Conservation (phyloP, 345 rosid species). For the Salix udensis region DNA sequence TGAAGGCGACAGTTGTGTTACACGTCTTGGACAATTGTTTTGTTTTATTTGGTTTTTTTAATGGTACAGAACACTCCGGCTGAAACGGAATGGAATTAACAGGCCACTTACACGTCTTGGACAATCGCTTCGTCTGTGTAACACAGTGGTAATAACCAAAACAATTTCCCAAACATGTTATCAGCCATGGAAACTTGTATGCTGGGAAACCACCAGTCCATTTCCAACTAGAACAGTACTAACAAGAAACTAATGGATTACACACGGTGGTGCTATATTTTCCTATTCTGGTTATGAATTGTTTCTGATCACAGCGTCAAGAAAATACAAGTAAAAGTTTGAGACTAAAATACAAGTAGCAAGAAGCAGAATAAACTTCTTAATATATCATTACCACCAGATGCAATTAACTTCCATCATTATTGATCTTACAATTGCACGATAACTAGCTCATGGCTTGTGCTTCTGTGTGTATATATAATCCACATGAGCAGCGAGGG, state of each 20-base stretch:
- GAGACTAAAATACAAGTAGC: neutral
- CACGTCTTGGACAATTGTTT: too few relatives aligned
- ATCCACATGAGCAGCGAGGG: constrained; percentile 16
- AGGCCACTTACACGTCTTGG: too few relatives aligned
- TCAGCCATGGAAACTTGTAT: neutral
- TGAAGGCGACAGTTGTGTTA: neutral
- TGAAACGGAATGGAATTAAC: too few relatives aligned
- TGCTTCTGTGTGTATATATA: constrained; percentile 21
- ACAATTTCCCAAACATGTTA: neutral
- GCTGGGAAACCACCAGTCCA: neutral
- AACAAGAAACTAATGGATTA: neutral
- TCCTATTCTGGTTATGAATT: neutral
- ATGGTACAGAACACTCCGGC: too few relatives aligned
- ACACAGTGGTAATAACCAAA: too few relatives aligned
- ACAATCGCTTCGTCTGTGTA: neutral
- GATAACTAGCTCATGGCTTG: neutral
- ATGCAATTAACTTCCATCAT: neutral
- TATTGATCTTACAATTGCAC: neutral
- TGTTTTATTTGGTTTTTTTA: too few relatives aligned
- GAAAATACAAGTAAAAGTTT: neutral
- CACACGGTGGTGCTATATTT: neutral
- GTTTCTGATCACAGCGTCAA: neutral
- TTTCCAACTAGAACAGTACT: neutral
- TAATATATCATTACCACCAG: neutral
- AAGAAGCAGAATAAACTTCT: neutral